Conservation (phyloP, 1,284 basidiomycete species). For the Ceratobasidium theobromae region DNA sequence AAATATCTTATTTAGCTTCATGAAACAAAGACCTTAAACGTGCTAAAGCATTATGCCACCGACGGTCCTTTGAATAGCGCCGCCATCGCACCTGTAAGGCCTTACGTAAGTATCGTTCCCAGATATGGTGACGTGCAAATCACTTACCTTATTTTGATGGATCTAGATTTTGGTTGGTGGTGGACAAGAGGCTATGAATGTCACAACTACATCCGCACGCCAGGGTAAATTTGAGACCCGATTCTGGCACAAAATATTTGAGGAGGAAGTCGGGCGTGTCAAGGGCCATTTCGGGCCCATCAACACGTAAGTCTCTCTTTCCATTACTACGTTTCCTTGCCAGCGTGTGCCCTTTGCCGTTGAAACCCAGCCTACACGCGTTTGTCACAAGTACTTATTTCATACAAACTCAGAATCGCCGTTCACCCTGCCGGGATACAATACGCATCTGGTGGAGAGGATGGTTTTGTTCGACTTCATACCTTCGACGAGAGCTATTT, state of each 20-base stretch:
- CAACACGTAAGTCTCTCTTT: conserved; percentile 74
- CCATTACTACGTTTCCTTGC: neutral
- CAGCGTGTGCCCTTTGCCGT: too few relatives aligned
- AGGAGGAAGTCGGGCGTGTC: conserved; percentile 96
- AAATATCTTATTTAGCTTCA: conserved; percentile 61
- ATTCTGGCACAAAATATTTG: conserved; percentile 98
- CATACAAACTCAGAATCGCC: conserved; percentile 62
- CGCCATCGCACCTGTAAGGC: conserved; percentile 78
- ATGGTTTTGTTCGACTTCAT: conserved; percentile 91
- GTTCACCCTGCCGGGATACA: conserved; percentile 87
- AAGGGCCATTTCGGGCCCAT: conserved; percentile 98
- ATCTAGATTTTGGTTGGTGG: conserved; percentile 83
- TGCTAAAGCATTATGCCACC: conserved; percentile 91
- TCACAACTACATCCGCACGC: conserved; percentile 90
- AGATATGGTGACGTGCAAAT: neutral
- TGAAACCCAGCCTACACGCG: too few relatives aligned
- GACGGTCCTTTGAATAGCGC: conserved; percentile 97
- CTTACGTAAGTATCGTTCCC: conserved; percentile 62
- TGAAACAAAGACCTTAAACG: conserved; percentile 83
- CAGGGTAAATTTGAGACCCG: conserved; percentile 98
- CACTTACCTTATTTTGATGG: conserved; percentile 22
- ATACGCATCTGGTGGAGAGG: conserved; percentile 95
- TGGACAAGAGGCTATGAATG: conserved; percentile 97
- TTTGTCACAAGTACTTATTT: conserved; percentile 31
- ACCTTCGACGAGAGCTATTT: conserved; percentile 92